A percentile compares a stretch with the other conserved stretches of the same genome.
These are phyloP conservation scores for Tylopilus microsporus DNA, from an alignment of 1,284 basidiomycete genomes.

Conservation along the genomic window DNA sequence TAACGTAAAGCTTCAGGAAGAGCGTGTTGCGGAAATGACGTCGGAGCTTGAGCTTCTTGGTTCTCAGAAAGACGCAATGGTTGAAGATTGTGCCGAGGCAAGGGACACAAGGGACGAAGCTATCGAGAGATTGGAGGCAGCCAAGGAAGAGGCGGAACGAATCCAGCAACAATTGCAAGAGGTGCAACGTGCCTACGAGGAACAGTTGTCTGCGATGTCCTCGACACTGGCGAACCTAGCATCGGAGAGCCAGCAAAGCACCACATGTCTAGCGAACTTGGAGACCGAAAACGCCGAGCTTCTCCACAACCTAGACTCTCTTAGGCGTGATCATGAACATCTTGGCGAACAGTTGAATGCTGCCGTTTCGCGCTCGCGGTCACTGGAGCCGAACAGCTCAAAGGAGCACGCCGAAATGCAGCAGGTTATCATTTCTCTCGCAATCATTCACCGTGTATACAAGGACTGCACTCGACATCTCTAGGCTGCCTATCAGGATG, in stretches of 20 bases:
- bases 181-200: slow-evolving; percentile 9
- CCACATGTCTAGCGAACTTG: slow-evolving; percentile 13
- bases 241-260: slow-evolving; percentile 13
- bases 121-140: slow-evolving; percentile 37
- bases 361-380: slow-evolving; percentile 5
- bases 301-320: slow-evolving; percentile 13
- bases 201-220: slow-evolving; percentile 20
- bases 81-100: slow-evolving; percentile 72
- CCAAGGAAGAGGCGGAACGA: slow-evolving; percentile 51
- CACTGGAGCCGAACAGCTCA: slow-evolving; percentile 11
- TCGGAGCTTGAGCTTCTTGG: slow-evolving; percentile 58
- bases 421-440: slow-evolving; percentile 32
- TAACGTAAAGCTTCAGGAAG: slow-evolving; percentile 66
- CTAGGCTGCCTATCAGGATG: slow-evolving; percentile 3
- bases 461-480: slow-evolving; percentile 15
- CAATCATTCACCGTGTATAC: slow-evolving; percentile 25
- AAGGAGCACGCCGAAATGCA: slow-evolving; percentile 18
- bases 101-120: slow-evolving; percentile 65
- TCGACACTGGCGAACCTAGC: slow-evolving; percentile 14
- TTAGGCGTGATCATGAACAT: slow-evolving; percentile 9
- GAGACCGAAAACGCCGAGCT: slow-evolving; percentile 18
- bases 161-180: slow-evolving; percentile 42
- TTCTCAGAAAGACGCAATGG: slow-evolving; percentile 68
- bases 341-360: slow-evolving; percentile 13
- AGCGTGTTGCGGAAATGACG: slow-evolving; percentile 62